Percentiles rank a stretch among this genome's conserved stretches.
These are phyloP conservation scores for Tylopilus sp. DNA, from an alignment of 768 basidiomycete species.

Conservation along the genomic window DNA sequence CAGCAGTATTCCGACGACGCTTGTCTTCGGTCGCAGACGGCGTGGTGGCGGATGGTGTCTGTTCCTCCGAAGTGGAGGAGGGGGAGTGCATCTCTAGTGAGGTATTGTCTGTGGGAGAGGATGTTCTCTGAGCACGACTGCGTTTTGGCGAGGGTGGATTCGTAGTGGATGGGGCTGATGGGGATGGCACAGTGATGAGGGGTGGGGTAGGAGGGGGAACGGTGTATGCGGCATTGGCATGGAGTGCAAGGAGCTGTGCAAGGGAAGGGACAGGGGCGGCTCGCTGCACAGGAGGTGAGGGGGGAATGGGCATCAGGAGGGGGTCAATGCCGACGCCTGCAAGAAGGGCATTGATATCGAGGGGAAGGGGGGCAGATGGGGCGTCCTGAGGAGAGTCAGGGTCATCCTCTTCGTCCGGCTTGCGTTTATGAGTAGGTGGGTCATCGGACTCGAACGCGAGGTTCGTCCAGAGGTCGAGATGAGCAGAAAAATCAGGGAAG, in stretches of 20 bases:
- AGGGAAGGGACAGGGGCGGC: slow-evolving; percentile 48
- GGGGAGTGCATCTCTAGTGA: slow-evolving; percentile 12
- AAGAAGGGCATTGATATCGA: slow-evolving; percentile 41
- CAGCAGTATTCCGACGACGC: slow-evolving; percentile 89
- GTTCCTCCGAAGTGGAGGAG: slow-evolving; percentile 25
- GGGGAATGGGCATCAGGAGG: slow-evolving; percentile 32
- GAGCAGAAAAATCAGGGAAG: slow-evolving; percentile 72
- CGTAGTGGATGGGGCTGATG: slow-evolving; percentile 15
- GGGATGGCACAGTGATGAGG: slow-evolving; percentile 12
- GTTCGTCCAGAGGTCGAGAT: slow-evolving; percentile 83
- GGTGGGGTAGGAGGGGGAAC: slow-evolving; percentile 13
- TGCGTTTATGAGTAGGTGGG: slow-evolving; percentile 41
- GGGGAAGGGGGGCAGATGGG: slow-evolving; percentile 35
- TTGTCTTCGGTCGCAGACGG: slow-evolving; percentile 78
- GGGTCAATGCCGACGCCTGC: slow-evolving; percentile 43
- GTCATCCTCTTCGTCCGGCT: slow-evolving; percentile 40
- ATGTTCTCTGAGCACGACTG: slow-evolving; percentile 51
- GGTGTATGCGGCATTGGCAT: slow-evolving; percentile 35
- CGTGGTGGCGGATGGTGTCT: slow-evolving; percentile 19
- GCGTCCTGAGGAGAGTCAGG: slow-evolving; percentile 22
- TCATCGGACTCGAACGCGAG: slow-evolving; percentile 78
- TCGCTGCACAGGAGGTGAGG: slow-evolving; percentile 27
- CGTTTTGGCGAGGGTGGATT: slow-evolving; percentile 42
- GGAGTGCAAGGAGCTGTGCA: slow-evolving; percentile 66
- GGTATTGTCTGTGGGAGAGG: slow-evolving; percentile 29